Conservation (phyloP, 2,329 filamentous ascomycete species). For the Pseudogymnoascus sp. region DNA sequence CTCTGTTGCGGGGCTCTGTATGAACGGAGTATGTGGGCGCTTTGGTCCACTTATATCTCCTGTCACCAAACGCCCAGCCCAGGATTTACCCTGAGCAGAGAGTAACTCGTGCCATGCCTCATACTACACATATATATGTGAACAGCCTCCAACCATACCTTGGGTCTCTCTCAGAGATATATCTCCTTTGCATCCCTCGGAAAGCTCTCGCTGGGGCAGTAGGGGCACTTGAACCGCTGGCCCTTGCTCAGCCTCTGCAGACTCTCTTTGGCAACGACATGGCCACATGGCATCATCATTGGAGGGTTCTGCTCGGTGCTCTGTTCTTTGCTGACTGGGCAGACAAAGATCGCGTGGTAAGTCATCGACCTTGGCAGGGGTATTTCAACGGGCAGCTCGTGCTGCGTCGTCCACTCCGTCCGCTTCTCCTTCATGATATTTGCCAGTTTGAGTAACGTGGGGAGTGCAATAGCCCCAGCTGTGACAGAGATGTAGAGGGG, state of each 20-base stretch:
- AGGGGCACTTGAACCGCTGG: constrained; percentile 85
- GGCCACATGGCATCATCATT: constrained; percentile 94
- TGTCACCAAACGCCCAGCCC: neutral
- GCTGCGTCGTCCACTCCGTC: constrained; percentile 88
- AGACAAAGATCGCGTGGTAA: constrained; percentile 97
- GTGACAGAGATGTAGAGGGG: constrained; percentile 90
- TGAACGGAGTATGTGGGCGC: neutral
- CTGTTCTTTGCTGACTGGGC: constrained; percentile 94
- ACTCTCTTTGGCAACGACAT: constrained; percentile 83
- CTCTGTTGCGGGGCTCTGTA: neutral
- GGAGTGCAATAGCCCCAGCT: constrained; percentile 84
- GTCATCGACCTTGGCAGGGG: constrained; percentile 53
- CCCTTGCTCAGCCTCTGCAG: constrained; percentile 74
- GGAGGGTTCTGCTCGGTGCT: constrained; percentile 88
- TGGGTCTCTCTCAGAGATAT: constrained; percentile 5
- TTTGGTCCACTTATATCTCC: neutral
- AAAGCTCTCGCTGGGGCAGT: constrained; percentile 80
- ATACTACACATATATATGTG: neutral
- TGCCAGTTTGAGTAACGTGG: constrained; percentile 80
- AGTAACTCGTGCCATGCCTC: neutral
- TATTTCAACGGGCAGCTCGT: constrained; percentile 78
- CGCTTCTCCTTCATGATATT: constrained; percentile 80
- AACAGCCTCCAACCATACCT: neutral
- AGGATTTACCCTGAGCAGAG: neutral
- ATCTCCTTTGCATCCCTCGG: constrained; percentile 57